Conservation (phyloP, 805 yeast genomes). For the Maudiozyma pseudohumilis region DNA sequence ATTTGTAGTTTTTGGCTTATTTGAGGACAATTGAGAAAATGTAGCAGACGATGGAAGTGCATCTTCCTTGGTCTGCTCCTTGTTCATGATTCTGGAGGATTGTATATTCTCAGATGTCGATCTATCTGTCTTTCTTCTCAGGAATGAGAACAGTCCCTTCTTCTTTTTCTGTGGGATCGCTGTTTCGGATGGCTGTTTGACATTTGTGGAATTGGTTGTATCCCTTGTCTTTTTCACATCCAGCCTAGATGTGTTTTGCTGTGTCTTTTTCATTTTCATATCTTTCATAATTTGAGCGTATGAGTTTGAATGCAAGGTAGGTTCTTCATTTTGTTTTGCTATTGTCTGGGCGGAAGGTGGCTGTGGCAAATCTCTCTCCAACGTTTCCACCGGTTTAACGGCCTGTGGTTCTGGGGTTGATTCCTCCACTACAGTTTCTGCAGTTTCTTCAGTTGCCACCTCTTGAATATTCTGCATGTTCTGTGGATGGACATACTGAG, state of each 20-base stretch:
- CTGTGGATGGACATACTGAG: slow-evolving; percentile 1
- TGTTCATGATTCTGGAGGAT: slow-evolving; percentile 7
- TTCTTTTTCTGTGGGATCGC: slow-evolving; percentile 13
- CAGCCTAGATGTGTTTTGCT: not conserved
- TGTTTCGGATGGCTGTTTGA: not conserved
- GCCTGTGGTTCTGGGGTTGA: not conserved
- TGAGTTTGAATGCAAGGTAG: not conserved
- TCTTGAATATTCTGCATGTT: slow-evolving; percentile 2
- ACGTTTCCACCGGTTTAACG: not conserved
- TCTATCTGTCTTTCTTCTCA: slow-evolving; percentile 17
- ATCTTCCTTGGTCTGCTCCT: slow-evolving; percentile 4
- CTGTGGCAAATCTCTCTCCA: too few species aligned
- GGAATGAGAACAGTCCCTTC: slow-evolving; percentile 24
- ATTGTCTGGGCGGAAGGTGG: too few species aligned
- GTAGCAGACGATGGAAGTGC: slow-evolving; percentile 7
- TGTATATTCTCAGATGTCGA: not conserved
- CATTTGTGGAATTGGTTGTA: not conserved
- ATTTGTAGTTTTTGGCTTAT: slow-evolving; percentile 3
- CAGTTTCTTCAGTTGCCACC: slow-evolving; percentile 1
- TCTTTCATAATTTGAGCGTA: slow-evolving; percentile 1
- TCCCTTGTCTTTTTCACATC: not conserved
- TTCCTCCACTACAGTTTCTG: not conserved
- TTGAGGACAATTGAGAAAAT: not conserved
- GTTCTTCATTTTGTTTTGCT: too few species aligned
- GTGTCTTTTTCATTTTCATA: not conserved